phyloP scores from a whole-genome alignment of 257 asterid species.

The Pogostemon cablin region DNA sequence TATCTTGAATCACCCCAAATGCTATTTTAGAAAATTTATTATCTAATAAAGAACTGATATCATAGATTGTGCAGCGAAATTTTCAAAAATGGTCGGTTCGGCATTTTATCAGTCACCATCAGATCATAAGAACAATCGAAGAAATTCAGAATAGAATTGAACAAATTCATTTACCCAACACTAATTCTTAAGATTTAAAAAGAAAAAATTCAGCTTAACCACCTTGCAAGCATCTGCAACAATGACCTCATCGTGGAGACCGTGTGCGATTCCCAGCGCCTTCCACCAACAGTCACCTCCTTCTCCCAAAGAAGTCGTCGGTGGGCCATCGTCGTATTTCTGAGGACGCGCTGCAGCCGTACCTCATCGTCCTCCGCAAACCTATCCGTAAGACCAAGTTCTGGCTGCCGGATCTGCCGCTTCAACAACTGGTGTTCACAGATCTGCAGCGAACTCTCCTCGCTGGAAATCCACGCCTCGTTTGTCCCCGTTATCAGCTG shows the following conservation, averaged over 20 bases:
- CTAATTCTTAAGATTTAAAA: too few relatives aligned
- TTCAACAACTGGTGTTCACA: too few relatives aligned
- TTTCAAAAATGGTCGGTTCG: background rate
- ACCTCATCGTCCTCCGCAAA: too few relatives aligned
- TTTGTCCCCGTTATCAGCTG: too few relatives aligned
- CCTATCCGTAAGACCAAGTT: too few relatives aligned
- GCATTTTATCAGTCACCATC: constrained; percentile 8
- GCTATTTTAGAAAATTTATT: background rate
- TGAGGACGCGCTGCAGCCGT: too few relatives aligned
- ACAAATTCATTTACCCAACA: background rate
- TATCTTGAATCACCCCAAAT: background rate
- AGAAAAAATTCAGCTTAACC: background rate
- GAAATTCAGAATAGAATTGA: background rate
- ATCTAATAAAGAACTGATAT: background rate
- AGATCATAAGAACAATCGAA: background rate
- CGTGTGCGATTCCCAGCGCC: constrained; percentile 67
- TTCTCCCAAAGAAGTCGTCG: constrained; percentile 49
- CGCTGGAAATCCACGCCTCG: too few relatives aligned
- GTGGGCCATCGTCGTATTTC: constrained; percentile 22
- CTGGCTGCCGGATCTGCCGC: too few relatives aligned
- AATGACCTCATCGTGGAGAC: constrained; percentile 60
- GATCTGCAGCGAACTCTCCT: too few relatives aligned
- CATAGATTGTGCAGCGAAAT: too few relatives aligned
- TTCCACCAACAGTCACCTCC: constrained; percentile 78
- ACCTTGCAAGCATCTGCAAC: constrained; percentile 76